Evolutionary conservation across 768 basidiomycete species (phyloP).

Genomic region (Suillus luteus): DNA sequence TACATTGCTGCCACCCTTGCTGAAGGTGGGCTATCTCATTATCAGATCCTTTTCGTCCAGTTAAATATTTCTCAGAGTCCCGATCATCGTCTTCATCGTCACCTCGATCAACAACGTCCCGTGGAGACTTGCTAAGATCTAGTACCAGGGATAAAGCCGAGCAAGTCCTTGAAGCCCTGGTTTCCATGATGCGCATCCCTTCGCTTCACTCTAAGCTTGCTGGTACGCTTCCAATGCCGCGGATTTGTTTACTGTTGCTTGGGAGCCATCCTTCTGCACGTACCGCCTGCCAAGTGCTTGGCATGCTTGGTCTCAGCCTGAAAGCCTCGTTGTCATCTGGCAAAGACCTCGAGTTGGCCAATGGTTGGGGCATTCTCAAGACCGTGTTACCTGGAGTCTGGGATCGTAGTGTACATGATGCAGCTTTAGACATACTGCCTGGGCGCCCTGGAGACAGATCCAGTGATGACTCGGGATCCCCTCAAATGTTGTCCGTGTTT

Average conservation of each 20-base stretch:
- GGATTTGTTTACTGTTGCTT: constrained; percentile 78
- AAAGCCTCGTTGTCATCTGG: constrained; percentile 61
- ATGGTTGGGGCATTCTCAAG: constrained; percentile 80
- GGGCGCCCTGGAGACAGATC: constrained; percentile 34
- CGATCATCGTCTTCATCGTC: constrained; percentile 17
- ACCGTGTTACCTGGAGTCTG: constrained; percentile 68
- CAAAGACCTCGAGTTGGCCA: constrained; percentile 81
- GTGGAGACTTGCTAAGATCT: constrained; percentile 7
- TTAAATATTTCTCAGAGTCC: constrained; percentile 7
- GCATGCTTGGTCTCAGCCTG: constrained; percentile 58
- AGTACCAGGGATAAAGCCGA: constrained; percentile 61
- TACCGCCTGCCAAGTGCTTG: constrained; percentile 60
- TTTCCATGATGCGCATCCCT: constrained; percentile 59
- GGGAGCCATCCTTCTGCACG: constrained; percentile 68
- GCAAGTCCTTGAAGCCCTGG: constrained; percentile 64
- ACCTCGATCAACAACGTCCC: constrained; percentile 14
- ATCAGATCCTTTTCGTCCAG: not conserved
- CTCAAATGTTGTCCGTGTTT: constrained; percentile 6
- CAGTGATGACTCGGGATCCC: not conserved
- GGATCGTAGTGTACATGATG: constrained; percentile 65
- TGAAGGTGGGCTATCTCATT: constrained; percentile 46
- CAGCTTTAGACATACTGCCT: constrained; percentile 69
- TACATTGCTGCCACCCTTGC: constrained; percentile 83
- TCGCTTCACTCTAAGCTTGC: constrained; percentile 70
- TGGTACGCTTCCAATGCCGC: constrained; percentile 71